Evolutionary conservation across 305 asterid species (phyloP).

Genomic region (Salvia sclarea): DNA sequence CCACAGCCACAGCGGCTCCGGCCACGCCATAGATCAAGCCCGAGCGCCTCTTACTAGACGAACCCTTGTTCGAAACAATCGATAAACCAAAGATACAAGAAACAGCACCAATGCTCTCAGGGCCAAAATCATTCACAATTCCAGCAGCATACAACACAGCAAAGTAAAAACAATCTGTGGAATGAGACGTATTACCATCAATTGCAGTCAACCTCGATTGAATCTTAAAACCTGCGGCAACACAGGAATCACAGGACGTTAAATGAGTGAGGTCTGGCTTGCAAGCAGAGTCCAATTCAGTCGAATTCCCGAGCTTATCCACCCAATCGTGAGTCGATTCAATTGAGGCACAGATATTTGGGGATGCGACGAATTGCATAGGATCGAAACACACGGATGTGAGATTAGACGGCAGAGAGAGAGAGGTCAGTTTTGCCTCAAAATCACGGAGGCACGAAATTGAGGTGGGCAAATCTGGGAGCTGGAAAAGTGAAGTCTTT

Average conservation of each 20-base stretch:
- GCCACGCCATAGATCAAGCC: constrained; percentile 52
- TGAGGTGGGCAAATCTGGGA: constrained; percentile 64
- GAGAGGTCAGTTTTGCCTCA: constrained; percentile 54
- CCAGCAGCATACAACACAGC: constrained; percentile 85
- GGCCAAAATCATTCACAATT: constrained; percentile 64
- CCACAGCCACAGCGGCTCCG: constrained; percentile 57
- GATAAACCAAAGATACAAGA: constrained; percentile 70
- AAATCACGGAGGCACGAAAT: constrained; percentile 68
- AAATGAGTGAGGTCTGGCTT: constrained; percentile 59
- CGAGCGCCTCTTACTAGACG: constrained; percentile 32
- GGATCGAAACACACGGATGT: constrained; percentile 70
- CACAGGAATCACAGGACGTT: constrained; percentile 70
- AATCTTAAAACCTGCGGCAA: constrained; percentile 63
- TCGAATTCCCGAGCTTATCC: constrained; percentile 51
- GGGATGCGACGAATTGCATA: constrained; percentile 53
- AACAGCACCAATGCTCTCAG: constrained; percentile 61
- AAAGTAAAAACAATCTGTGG: constrained; percentile 67
- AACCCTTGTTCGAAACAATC: constrained; percentile 25
- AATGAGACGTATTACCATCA: constrained; percentile 79
- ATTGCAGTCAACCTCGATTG: constrained; percentile 49
- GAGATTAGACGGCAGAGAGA: constrained; percentile 51
- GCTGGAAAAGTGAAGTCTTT: constrained; percentile 51
- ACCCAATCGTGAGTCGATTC: constrained; percentile 69
- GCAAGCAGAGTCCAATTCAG: constrained; percentile 60
- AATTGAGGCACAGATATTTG: constrained; percentile 64